These are phyloP conservation scores for Fragilariopsis cylindrus DNA, from an alignment of 108 stramenopile genomes.

Conservation along the genomic window DNA sequence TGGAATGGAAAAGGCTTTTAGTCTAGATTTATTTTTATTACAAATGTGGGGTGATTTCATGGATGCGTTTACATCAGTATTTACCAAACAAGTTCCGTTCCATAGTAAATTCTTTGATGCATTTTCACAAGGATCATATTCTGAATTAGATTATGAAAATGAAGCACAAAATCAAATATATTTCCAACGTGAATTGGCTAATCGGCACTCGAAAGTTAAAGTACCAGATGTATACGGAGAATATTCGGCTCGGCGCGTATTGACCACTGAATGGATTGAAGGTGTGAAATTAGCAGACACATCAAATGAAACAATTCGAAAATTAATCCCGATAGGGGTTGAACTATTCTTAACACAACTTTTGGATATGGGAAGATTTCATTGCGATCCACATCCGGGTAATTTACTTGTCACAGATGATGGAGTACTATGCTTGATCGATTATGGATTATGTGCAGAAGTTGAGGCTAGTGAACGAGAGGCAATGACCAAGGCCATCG, in stretches of 20 bases:
- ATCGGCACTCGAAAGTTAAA: slow-evolving; percentile 41
- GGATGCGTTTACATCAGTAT: slow-evolving; percentile 52
- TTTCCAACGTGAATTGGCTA: slow-evolving; percentile 69
- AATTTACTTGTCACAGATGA: slow-evolving; percentile 69
- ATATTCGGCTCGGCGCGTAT: slow-evolving; percentile 73
- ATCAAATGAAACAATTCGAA: slow-evolving; percentile 50
- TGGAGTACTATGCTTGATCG: slow-evolving; percentile 69
- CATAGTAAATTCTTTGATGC: slow-evolving; percentile 49
- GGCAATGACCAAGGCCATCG: slow-evolving; percentile 85
- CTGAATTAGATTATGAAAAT: slow-evolving; percentile 92
- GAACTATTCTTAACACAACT: slow-evolving; percentile 85
- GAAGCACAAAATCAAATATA: slow-evolving; percentile 88
- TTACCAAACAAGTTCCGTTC: slow-evolving; percentile 68
- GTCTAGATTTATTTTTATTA: slow-evolving; percentile 80
- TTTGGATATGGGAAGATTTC: slow-evolving; percentile 84
- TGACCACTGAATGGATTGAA: slow-evolving; percentile 95
- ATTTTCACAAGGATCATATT: slow-evolving; percentile 65
- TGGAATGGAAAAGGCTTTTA: slow-evolving; percentile 69
- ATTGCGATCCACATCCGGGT: slow-evolving; percentile 83
- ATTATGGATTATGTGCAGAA: slow-evolving; percentile 86
- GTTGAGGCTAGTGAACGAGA: slow-evolving; percentile 52
- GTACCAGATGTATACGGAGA: slow-evolving; percentile 86
- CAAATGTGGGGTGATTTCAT: slow-evolving; percentile 55
- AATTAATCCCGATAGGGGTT: slow-evolving; percentile 84
- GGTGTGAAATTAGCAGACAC: slow-evolving; percentile 71